A percentile compares a stretch with the other conserved stretches of the same genome.
phyloP scores from a whole-genome alignment of 257 asterid genomes.

The Solanum chaucha region DNA sequence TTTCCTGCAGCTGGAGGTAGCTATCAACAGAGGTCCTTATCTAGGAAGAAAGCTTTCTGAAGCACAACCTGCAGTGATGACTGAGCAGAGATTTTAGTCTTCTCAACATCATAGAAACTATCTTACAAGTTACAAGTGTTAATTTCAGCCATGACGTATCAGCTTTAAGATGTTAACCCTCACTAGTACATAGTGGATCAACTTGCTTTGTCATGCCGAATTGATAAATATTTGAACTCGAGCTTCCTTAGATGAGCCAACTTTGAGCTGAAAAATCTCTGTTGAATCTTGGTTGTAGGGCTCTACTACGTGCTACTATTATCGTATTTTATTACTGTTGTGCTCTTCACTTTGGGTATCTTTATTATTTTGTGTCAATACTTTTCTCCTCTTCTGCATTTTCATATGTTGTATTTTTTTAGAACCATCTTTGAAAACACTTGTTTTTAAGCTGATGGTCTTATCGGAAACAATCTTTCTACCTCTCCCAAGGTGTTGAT shows the following conservation, averaged over 20 bases:
- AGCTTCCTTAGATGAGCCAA: background rate
- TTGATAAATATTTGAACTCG: background rate
- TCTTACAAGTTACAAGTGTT: background rate
- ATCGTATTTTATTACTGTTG: background rate
- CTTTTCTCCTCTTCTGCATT: background rate
- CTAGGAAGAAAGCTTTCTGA: constrained; percentile 45
- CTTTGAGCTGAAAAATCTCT: background rate
- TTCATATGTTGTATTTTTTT: background rate
- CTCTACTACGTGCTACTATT: background rate
- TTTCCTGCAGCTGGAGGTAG: constrained; percentile 59
- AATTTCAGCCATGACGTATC: background rate
- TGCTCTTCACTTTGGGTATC: background rate
- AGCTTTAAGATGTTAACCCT: background rate
- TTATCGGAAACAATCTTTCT: background rate
- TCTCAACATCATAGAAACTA: background rate
- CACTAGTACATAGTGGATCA: background rate
- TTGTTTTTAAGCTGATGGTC: background rate
- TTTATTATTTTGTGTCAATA: background rate
- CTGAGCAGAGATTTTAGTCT: constrained; percentile 71
- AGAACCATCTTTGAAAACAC: background rate
- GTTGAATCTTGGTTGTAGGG: background rate
- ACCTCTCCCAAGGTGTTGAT: too few species aligned
- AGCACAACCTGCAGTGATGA: constrained; percentile 72
- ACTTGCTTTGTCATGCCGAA: background rate
- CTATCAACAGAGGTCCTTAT: constrained; percentile 81